phyloP scores from a whole-genome alignment of 139 green algal genomes.

The Chlamydomonas eustigma region DNA sequence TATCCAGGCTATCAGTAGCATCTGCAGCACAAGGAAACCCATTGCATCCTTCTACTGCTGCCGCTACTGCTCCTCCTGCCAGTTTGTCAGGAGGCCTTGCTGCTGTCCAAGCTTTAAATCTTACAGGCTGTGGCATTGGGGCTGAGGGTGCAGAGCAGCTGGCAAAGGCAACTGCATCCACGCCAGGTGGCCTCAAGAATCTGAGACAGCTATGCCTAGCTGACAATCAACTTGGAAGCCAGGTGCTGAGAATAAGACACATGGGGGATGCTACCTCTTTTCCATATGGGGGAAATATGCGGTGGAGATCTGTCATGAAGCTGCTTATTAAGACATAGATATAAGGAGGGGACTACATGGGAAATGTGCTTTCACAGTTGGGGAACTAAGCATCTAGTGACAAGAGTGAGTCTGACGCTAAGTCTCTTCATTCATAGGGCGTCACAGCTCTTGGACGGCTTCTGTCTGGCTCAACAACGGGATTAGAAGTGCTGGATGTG shows the following conservation, averaged over 20 bases:
- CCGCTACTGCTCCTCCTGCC: neutral
- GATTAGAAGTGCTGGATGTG: slow-evolving; percentile 18
- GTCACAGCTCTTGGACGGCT: neutral
- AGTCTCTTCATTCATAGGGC: neutral
- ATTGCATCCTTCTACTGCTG: neutral
- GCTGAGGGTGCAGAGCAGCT: slow-evolving; percentile 16
- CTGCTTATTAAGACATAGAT: too few relatives aligned
- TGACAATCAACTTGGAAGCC: slow-evolving; percentile 29
- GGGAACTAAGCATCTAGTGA: too few relatives aligned
- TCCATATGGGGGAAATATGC: too few relatives aligned
- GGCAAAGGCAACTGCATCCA: neutral
- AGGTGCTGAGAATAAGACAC: too few relatives aligned
- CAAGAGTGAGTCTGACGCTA: too few relatives aligned
- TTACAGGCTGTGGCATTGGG: slow-evolving; percentile 26
- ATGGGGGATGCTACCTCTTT: too few relatives aligned
- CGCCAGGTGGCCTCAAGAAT: neutral
- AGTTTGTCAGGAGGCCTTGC: neutral
- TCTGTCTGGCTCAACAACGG: neutral
- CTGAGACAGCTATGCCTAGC: slow-evolving; percentile 31
- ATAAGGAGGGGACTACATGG: too few relatives aligned
- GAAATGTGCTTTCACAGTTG: too few relatives aligned
- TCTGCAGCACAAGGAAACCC: too few relatives aligned
- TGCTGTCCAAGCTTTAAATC: slow-evolving; percentile 21
- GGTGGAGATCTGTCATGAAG: too few relatives aligned
- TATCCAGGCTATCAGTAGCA: slow-evolving; percentile 1